A percentile compares a stretch with the other conserved stretches of the same genome.
These are phyloP conservation scores for Fistulinella staudtii DNA, from an alignment of 1,284 basidiomycete species.

Conservation along the genomic window DNA sequence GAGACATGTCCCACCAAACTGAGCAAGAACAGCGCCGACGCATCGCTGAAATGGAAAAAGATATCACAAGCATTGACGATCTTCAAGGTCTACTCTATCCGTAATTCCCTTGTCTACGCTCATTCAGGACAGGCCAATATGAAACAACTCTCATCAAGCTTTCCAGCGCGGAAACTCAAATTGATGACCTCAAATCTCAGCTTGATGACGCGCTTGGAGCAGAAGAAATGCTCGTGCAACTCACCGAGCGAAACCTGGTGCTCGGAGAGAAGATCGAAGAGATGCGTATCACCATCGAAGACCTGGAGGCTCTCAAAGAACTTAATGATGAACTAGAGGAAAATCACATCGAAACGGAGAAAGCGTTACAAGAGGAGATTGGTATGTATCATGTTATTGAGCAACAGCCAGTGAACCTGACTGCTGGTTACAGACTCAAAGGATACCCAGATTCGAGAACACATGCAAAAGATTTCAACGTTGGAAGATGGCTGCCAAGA, in stretches of 20 bases:
- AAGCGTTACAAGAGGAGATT: constrained; percentile 86
- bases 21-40: constrained; percentile 82
- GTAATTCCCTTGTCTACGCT: constrained; percentile 1
- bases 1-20: constrained; percentile 84
- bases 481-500: constrained; percentile 82
- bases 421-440: constrained; percentile 54
- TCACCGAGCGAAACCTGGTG: constrained; percentile 92
- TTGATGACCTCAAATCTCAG: constrained; percentile 92
- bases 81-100: constrained; percentile 51
- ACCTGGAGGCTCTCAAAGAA: constrained; percentile 93
- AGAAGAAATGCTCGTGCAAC: constrained; percentile 93
- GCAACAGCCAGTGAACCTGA: not conserved
- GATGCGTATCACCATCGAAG: constrained; percentile 92
- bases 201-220: constrained; percentile 94
- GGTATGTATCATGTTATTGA: constrained; percentile 43
- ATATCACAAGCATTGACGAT: constrained; percentile 67
- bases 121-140: constrained; percentile 57
- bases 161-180: constrained; percentile 81
- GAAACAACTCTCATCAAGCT: constrained; percentile 79
- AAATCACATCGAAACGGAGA: constrained; percentile 93
- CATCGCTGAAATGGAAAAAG: constrained; percentile 87
- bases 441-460: constrained; percentile 67
- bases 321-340: constrained; percentile 97
- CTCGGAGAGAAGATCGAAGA: constrained; percentile 97
- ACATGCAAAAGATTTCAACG: constrained; percentile 56